These are phyloP conservation scores for Geranomyces michiganensis DNA, from an alignment of 192 early-diverging fungal genomes.

Conservation along the genomic window DNA sequence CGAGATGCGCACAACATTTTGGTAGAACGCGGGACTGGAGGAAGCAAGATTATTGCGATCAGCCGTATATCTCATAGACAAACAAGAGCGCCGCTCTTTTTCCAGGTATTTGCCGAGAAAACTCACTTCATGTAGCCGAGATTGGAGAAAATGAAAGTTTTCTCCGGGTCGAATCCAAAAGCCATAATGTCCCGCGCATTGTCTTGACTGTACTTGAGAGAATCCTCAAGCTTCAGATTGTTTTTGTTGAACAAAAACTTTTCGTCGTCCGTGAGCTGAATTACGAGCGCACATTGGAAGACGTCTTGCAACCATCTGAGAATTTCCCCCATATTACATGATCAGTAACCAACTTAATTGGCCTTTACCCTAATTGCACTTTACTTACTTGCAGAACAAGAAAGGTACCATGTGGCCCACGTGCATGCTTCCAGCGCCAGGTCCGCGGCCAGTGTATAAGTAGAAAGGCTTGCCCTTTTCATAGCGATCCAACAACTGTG, in stretches of 20 bases:
- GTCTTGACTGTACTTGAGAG: conserved; percentile 69
- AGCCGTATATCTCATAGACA: neutral
- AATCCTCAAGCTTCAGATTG: conserved; percentile 81
- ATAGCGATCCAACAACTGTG: conserved; percentile 80
- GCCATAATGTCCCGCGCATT: conserved; percentile 96
- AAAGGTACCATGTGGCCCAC: conserved; percentile 97
- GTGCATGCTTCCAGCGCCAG: conserved; percentile 90
- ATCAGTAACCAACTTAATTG: neutral
- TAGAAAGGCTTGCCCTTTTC: conserved; percentile 98
- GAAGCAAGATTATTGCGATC: neutral
- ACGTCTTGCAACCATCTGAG: conserved; percentile 90
- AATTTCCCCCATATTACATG: neutral
- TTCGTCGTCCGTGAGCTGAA: conserved; percentile 98
- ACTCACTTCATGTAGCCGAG: conserved; percentile 84
- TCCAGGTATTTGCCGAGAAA: no score
- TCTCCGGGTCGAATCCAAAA: conserved; percentile 90
- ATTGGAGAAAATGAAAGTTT: conserved; percentile 97
- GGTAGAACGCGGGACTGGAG: conserved; percentile 85
- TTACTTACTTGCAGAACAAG: conserved; percentile 85
- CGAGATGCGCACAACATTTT: conserved; percentile 88
- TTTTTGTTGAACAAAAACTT: conserved; percentile 93
- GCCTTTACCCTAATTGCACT: neutral
- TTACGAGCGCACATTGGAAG: conserved; percentile 92
- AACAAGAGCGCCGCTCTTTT: neutral
- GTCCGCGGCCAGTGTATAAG: conserved; percentile 97